These are phyloP conservation scores for Xylaria sp. DNA, from an alignment of 2,329 filamentous ascomycete species.

Conservation along the genomic window DNA sequence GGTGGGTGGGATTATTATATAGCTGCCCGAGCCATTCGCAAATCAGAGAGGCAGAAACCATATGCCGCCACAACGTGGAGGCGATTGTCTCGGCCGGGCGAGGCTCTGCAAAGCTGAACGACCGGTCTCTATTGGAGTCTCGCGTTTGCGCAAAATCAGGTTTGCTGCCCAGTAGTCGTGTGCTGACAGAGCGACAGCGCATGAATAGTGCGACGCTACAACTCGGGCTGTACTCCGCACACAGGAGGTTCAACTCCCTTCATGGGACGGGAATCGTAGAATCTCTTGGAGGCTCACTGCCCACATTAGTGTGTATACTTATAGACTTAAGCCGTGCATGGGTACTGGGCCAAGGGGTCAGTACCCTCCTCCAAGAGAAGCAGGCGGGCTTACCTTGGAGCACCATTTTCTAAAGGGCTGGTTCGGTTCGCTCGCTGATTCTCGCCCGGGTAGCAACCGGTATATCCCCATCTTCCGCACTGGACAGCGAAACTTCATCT, in stretches of 20 bases:
- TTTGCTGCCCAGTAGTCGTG: conserved; percentile 13
- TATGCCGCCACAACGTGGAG: neutral
- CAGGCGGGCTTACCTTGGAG: conserved; percentile 12
- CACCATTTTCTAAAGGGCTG: neutral
- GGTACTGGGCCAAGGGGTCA: neutral
- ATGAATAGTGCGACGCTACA: conserved; percentile 21
- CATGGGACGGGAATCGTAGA: neutral
- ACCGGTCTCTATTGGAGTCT: neutral
- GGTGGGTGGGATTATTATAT: conserved; percentile 1
- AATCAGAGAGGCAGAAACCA: neutral
- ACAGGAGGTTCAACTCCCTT: neutral
- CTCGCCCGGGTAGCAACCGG: too few relatives aligned
- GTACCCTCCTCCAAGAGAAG: neutral
- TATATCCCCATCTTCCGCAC: neutral
- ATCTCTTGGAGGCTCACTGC: conserved; percentile 7
- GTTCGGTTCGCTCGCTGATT: too few relatives aligned
- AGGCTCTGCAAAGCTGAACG: conserved; percentile 15
- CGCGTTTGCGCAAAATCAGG: conserved; percentile 12
- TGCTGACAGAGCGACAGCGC: conserved; percentile 18
- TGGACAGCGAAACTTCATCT: neutral
- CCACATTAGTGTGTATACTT: conserved; percentile 1
- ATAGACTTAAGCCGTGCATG: neutral
- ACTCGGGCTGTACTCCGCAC: conserved; percentile 20
- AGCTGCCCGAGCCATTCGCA: neutral
- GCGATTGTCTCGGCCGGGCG: conserved; percentile 20